Evolutionary conservation across 352 stramenopile genomes (phyloP).

Genomic region (Phytopythium chamaehyphon): DNA sequence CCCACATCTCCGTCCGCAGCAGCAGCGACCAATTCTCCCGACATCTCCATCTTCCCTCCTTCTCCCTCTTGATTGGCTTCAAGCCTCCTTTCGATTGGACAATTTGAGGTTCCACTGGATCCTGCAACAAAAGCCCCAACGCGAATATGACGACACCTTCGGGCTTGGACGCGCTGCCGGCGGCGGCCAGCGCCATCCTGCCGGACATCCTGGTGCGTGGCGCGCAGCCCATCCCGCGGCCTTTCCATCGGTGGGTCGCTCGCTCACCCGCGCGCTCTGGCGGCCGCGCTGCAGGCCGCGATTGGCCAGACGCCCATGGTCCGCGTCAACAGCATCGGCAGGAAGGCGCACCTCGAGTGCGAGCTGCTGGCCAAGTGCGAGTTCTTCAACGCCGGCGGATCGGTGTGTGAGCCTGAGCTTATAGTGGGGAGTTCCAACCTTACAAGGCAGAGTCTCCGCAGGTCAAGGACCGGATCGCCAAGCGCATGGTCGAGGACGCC

Average conservation of each 20-base stretch:
- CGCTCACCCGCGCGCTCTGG: not conserved
- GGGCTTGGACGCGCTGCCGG: constrained; percentile 23
- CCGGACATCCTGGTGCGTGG: constrained; percentile 49
- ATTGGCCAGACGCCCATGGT: constrained; percentile 95
- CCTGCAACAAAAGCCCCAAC: no score
- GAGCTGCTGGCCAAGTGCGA: constrained; percentile 95
- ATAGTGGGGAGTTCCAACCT: no score
- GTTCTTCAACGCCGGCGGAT: constrained; percentile 94
- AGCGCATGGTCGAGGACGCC: constrained; percentile 91
- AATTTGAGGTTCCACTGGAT: no score
- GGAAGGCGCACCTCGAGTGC: constrained; percentile 81
- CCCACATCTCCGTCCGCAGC: no score
- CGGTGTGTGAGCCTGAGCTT: constrained; percentile 30
- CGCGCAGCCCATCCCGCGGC: not conserved
- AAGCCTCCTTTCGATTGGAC: no score
- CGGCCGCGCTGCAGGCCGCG: constrained; percentile 17
- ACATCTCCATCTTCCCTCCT: no score
- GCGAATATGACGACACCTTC: constrained; percentile 20
- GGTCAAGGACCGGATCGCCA: constrained; percentile 89
- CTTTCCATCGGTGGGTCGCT: not conserved
- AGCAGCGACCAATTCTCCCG: no score
- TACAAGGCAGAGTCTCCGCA: constrained; percentile 5
- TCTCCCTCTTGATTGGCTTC: no score
- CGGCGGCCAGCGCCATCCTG: constrained; percentile 45
- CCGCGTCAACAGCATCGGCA: constrained; percentile 86